These are phyloP conservation scores for Blastobotrys raffinosifermentans DNA, from an alignment of 1,139 yeast species.

Conservation along the genomic window DNA sequence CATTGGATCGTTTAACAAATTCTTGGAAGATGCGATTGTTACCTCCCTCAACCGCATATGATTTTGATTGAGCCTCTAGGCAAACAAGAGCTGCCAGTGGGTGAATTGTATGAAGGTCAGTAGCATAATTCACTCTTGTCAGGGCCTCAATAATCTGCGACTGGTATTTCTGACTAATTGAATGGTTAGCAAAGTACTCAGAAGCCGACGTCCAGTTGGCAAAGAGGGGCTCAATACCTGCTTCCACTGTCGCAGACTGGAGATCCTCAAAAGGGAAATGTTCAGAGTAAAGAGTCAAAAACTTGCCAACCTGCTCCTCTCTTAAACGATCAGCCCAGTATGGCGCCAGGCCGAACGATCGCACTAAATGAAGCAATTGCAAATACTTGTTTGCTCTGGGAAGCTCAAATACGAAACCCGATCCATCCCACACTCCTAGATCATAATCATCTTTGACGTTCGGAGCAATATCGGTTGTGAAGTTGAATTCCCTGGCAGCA, in stretches of 20 bases:
- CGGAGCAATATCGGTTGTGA: slow-evolving; percentile 19
- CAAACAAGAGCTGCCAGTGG: slow-evolving; percentile 38
- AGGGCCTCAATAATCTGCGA: slow-evolving; percentile 35
- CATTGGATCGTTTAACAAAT: slow-evolving; percentile 33
- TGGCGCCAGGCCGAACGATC: slow-evolving; percentile 30
- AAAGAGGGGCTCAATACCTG: slow-evolving; percentile 24
- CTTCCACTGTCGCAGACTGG: slow-evolving; percentile 13
- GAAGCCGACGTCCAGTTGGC: slow-evolving; percentile 25
- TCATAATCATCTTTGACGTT: slow-evolving; percentile 19
- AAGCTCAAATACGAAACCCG: slow-evolving; percentile 22
- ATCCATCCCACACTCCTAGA: slow-evolving; percentile 40
- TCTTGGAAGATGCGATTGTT: slow-evolving; percentile 38
- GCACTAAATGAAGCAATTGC: slow-evolving; percentile 19
- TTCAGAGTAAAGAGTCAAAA: slow-evolving; percentile 22
- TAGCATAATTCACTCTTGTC: slow-evolving; percentile 41
- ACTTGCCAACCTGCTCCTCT: slow-evolving; percentile 19
- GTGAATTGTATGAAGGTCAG: slow-evolving; percentile 35
- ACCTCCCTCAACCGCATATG: slow-evolving; percentile 37
- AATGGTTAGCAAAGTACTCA: slow-evolving; percentile 22
- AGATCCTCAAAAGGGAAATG: slow-evolving; percentile 31
- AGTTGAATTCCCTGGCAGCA: slow-evolving; percentile 35
- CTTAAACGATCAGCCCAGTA: slow-evolving; percentile 19
- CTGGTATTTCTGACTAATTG: slow-evolving; percentile 25
- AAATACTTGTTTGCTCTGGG: slow-evolving; percentile 12
- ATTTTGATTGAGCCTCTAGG: slow-evolving; percentile 33